phyloP scores from a whole-genome alignment of 352 stramenopile genomes.

The Globisporangium rhizosaccharum region DNA sequence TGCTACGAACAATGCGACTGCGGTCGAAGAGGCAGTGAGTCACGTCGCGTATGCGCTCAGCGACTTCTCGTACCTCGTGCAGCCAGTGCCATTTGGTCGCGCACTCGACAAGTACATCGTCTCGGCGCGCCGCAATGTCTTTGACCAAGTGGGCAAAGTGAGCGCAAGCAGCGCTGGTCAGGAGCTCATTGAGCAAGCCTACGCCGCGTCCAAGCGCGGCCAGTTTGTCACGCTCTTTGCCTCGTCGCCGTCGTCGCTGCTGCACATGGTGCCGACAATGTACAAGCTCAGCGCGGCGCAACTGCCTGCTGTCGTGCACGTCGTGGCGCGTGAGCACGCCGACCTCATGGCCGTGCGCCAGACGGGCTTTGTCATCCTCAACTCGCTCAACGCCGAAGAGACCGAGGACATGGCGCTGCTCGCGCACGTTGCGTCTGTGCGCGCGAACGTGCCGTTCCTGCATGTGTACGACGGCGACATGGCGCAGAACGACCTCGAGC shows the following conservation, averaged over 20 bases:
- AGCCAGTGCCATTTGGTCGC: constrained; percentile 53
- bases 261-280: constrained; percentile 92
- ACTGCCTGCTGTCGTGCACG: constrained; percentile 85
- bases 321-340: constrained; percentile 87
- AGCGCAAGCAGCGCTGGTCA: constrained; percentile 36
- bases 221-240: constrained; percentile 90
- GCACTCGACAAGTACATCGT: constrained; percentile 69
- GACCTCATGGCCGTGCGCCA: constrained; percentile 91
- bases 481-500: constrained; percentile 77
- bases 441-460: constrained; percentile 87
- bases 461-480: constrained; percentile 94
- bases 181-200: constrained; percentile 60
- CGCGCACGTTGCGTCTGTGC: constrained; percentile 87
- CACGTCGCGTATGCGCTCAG: constrained; percentile 75
- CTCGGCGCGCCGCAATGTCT: constrained; percentile 67
- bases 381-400: constrained; percentile 82
- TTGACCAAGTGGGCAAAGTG: constrained; percentile 71
- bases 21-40: constrained; percentile 73
- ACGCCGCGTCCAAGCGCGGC: constrained; percentile 55
- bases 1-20: constrained; percentile 3
- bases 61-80: constrained; percentile 68
- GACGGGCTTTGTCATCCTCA: constrained; percentile 88
- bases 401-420: constrained; percentile 91
- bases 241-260: constrained; percentile 74
- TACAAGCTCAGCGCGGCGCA: constrained; percentile 91